Evolutionary conservation across 768 basidiomycete species (phyloP).

Genomic region (Calocera viscosa): DNA sequence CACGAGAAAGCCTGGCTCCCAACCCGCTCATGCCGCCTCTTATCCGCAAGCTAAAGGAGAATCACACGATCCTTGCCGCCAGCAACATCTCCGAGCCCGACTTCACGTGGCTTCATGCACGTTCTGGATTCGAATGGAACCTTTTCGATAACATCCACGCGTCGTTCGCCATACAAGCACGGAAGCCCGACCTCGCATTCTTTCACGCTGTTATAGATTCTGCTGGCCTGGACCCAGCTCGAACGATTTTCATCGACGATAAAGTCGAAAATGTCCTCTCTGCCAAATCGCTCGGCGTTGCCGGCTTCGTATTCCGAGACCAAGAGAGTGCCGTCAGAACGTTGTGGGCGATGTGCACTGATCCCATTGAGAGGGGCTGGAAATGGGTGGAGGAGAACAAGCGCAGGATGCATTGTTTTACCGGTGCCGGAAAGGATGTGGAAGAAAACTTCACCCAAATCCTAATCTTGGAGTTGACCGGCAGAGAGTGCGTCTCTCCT

Average conservation of each 20-base stretch:
- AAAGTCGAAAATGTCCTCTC: conserved; percentile 47
- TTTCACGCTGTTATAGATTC: conserved; percentile 38
- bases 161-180: conserved; percentile 40
- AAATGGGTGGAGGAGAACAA: conserved; percentile 34
- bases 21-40: conserved; percentile 27
- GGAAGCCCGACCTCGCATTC: conserved; percentile 45
- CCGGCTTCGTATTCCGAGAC: conserved; percentile 42
- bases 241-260: conserved; percentile 47
- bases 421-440: conserved; percentile 31
- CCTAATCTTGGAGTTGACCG: conserved; percentile 42
- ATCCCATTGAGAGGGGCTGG: conserved; percentile 35
- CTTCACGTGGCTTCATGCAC: conserved; percentile 36
- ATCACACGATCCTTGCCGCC: conserved; percentile 41
- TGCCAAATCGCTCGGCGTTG: conserved; percentile 44
- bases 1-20: conserved; percentile 37
- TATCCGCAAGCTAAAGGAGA: conserved; percentile 36
- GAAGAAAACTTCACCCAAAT: conserved; percentile 49
- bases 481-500: conserved; percentile 29
- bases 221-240: conserved; percentile 35
- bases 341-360: conserved; percentile 37
- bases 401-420: conserved; percentile 35
- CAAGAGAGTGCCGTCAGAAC: conserved; percentile 32
- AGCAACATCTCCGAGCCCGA: conserved; percentile 48
- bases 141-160: conserved; percentile 42
- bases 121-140: conserved; percentile 35